Conservation (phyloP, 2,329 filamentous ascomycete genomes). For the Verticillium longisporum region DNA sequence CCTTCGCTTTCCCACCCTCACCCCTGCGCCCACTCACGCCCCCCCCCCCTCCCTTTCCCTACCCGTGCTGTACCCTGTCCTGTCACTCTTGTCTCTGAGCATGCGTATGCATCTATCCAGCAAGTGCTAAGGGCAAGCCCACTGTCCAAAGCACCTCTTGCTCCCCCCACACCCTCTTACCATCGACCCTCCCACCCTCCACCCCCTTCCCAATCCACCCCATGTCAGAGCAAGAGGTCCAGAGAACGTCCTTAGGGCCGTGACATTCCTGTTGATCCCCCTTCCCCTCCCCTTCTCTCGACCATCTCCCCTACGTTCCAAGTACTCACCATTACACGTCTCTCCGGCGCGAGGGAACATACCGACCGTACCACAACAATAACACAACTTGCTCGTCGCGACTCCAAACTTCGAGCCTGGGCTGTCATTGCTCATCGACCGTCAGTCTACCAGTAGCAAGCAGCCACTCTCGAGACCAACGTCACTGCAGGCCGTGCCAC, state of each 20-base stretch:
- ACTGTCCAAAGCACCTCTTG: no score
- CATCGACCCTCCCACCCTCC: constrained; percentile 11
- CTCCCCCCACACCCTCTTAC: no score
- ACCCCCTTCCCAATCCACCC: constrained; percentile 11
- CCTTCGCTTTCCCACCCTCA: neutral
- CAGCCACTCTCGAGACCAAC: neutral
- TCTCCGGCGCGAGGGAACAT: constrained; percentile 5
- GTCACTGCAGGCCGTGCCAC: neutral
- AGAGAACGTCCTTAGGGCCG: neutral
- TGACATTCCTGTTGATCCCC: constrained; percentile 1
- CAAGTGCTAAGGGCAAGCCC: no score
- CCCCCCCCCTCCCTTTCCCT: no score
- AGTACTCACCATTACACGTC: neutral
- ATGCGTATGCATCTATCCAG: no score
- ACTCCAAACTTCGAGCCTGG: neutral
- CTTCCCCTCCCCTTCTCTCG: neutral
- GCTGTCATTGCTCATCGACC: neutral
- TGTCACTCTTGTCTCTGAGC: no score
- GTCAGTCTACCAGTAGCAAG: neutral
- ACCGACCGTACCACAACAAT: constrained; percentile 25
- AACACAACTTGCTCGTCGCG: constrained; percentile 18
- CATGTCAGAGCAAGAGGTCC: constrained; percentile 2
- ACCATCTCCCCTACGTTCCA: constrained; percentile 3
- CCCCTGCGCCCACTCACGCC: no score
- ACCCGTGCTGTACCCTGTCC: no score